Base-by-base conservation (phyloP, 331 rosid genomes). In the Phaseolus coccineus region DNA sequence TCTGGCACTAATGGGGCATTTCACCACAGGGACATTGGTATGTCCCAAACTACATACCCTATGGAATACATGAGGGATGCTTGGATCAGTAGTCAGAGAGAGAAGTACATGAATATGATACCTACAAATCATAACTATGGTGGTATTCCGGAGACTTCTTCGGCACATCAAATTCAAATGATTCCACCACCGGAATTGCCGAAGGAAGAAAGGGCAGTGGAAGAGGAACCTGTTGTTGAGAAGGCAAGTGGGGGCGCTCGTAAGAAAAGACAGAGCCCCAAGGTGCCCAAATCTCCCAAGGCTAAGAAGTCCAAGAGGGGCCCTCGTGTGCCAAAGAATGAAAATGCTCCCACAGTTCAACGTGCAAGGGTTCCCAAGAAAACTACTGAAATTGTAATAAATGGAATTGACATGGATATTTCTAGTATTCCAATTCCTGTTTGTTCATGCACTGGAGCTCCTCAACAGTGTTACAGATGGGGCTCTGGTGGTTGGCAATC, bases 401-500 rank as follows among this genome's bases (percentile, higher is more conserved):
- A 87, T 0, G 87, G 87, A 64, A 77, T 87, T 22, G 87, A 85
- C 73, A 61, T 87, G 87, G 88, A 87, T 74, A 69, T 87, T 62
- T 82, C 88, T 0, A 83, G 87, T 30, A 87, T 87, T 33, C 91
- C 91, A 6, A 87, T 85, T 50, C 91, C 91, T 10, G 85, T 87
- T 73, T 87, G 91, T 72, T 87, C 91, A 0, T 87, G 91, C 79
- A 87, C 91, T 1, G 91, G 87, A 16, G 2, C 78, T 4, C 82
- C 91, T 69, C 88, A 87, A 58, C 91, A 87, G 55, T 87, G 91
- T 77, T 87, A 87, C 19, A 81, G 85, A 44, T 87, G 91, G 88
- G 91, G 91, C 3, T 87, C 88, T 47, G 91, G 91, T 40, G 91
- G 91, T 10, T 87, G 91, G 91, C 91, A 87, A 56, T 87, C 88